Evolutionary conservation across 2,329 filamentous ascomycete species (phyloP), one percentile per base, ranked within the genome.

Genomic region (Phoma sp.): DNA sequence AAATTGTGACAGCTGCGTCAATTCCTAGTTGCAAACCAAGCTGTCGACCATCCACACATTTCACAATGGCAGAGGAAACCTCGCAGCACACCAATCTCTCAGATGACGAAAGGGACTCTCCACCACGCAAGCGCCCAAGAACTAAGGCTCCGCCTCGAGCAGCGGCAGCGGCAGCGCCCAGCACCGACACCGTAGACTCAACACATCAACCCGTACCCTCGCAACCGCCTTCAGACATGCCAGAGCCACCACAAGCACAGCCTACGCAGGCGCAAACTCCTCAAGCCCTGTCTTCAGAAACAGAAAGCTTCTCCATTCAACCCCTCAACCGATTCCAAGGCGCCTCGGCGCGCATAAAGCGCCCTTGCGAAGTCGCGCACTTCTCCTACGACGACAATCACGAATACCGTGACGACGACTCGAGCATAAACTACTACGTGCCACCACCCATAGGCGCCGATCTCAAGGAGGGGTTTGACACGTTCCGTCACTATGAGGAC

Each of bases 381-480:
- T 99, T 98, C 77, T 98, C 93, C 7, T 98, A 95, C 75, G 91
- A 98, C 72, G 85, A 92, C 39, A 80, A 92, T 25, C 95, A 93
- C 71, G 75, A 85, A 48, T 92, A 92, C 67, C 87, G 81, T 43
- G 83, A 89, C 3, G 91, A 91, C 59, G 89, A 89, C 57, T 89
- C 89, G 3, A 93, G 91, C 1, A 72, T 99, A 61, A 86, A 87
- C 61, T 97, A 93, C 78, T 98, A 96, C 75, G 95, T 96, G 68
- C 88, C 90, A 2, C 90, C 79, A 2, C 61, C 89, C 0, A 74
- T 95, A 2, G 86, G 87, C 7, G 83, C 84, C 6, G 88, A 96
- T 73, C 80, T 99, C 33, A 93, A 87, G 22, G 80, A 82, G 32
- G 95, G 95, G 0, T 96, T 92, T 66, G 86, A 95, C 6, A 86